Evolutionary conservation across 768 basidiomycete species (phyloP), one percentile per base, ranked within the genome.

Genomic region (Suillus subalutaceus): DNA sequence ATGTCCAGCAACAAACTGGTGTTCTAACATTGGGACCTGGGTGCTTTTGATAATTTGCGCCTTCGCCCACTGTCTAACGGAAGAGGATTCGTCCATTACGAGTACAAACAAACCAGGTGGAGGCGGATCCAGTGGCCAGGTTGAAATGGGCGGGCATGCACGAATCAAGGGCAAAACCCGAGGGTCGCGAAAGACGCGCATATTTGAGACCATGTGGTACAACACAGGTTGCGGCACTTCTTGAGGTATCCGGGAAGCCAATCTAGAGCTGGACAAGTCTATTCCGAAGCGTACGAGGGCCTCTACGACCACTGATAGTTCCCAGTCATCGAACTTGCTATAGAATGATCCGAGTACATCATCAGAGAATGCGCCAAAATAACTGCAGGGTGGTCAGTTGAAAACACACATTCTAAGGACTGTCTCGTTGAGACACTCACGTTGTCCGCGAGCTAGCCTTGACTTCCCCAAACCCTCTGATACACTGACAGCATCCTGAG

Each of bases 401-500:
- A 56, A 65, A 72, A 69, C 23, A 44, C 65, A 58, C 61, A 26
- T 30, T 61, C 44, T 41, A 59, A 23, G 37, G 32, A 61, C 62
- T 58, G 62, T 58, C 46, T 65, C n/a, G 58, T 60, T 32, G 43
- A 62, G 69, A 46, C n/a, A 88, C 93, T 79, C 75, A 97, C 96
- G 90, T 91, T 40, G 81, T 79, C 65, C 84, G 84, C 30, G 93
- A 91, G 35, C 78, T 80, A 2, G 80, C 73, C 77, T 95, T 94
- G 13, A 84, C 87, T 43, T 82, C 80, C 65, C 89, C 86, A 56
- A 94, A 82, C 0, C 82, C 84, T 66, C 86, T 82, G 5, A 92
- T 89, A 73, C 96, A 98, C 9, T 80, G 83, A 32, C 86, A 79
- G 70, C 96, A 98, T 1, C 81, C 78, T 13, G 79, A 72, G 43